These are phyloP conservation scores for Candida pseudoglaebosa DNA, from an alignment of 805 yeast genomes.

Conservation along the genomic window DNA sequence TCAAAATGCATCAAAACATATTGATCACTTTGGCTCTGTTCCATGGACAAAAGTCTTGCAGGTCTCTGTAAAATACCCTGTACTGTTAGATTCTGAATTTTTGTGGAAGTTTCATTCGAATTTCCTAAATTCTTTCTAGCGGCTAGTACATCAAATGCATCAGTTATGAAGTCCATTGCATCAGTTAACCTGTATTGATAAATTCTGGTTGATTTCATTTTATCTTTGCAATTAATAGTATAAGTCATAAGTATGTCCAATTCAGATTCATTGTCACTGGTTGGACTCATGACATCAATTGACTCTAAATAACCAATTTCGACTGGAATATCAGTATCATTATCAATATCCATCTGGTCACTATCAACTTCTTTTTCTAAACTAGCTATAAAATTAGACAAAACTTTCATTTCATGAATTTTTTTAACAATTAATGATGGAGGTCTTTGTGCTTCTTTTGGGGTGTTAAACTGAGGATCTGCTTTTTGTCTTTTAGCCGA, in stretches of 20 bases:
- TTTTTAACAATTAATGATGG: slow-evolving; percentile 39
- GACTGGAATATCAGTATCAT: slow-evolving; percentile 5
- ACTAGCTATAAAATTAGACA: slow-evolving; percentile 13
- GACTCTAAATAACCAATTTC: slow-evolving; percentile 17
- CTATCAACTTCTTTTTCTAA: slow-evolving; percentile 12
- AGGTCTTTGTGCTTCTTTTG: slow-evolving; percentile 36
- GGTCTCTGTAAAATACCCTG: slow-evolving; percentile 26
- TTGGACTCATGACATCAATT: slow-evolving; percentile 45
- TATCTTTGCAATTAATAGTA: slow-evolving; percentile 15
- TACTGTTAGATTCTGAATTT: slow-evolving; percentile 14
- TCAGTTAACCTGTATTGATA: slow-evolving; percentile 26
- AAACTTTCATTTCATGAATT: slow-evolving; percentile 25
- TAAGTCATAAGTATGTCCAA: slow-evolving; percentile 47
- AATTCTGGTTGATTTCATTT: slow-evolving; percentile 15
- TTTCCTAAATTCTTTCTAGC: slow-evolving; percentile 14
- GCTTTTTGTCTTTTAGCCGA: slow-evolving; percentile 44
- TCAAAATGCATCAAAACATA: slow-evolving; percentile 36
- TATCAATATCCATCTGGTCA: slow-evolving; percentile 16
- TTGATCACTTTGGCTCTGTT: slow-evolving; percentile 36
- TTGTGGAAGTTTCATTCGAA: background rate
- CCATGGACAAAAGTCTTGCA: slow-evolving; percentile 25
- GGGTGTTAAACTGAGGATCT: slow-evolving; percentile 49
- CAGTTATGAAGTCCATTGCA: slow-evolving; percentile 20
- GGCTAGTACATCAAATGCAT: slow-evolving; percentile 30
- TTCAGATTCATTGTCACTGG: slow-evolving; percentile 35